Conservation (phyloP, 1,139 yeast species). For the Geotrichum bryndzae region DNA sequence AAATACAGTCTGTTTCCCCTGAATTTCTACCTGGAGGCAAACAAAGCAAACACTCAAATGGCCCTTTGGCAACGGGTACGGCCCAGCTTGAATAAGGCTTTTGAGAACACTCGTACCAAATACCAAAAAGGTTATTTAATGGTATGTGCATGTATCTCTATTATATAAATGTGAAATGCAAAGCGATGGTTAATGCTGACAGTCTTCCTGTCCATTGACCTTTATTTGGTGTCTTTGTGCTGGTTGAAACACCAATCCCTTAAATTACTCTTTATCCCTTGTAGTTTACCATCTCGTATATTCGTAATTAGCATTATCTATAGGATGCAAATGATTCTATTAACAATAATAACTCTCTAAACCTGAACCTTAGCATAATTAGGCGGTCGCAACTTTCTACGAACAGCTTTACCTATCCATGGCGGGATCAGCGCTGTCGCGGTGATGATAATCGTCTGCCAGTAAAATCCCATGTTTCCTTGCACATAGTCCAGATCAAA, state of each 20-base stretch:
- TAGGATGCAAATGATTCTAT: background rate
- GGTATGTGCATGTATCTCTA: too few species aligned
- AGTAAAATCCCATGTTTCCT: conserved; percentile 48
- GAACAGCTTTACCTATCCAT: conserved; percentile 72
- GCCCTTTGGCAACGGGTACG: too few species aligned
- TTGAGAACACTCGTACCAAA: background rate
- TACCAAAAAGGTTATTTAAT: background rate
- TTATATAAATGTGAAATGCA: too few species aligned
- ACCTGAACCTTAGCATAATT: conserved; percentile 92
- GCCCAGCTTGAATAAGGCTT: background rate
- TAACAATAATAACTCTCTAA: background rate
- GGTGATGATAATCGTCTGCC: conserved; percentile 64
- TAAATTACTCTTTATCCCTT: background rate
- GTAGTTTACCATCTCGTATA: background rate
- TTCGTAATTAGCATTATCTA: background rate
- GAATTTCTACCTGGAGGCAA: background rate
- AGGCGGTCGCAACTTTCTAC: conserved; percentile 80
- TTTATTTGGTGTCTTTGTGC: too few species aligned
- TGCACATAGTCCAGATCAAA: conserved; percentile 64
- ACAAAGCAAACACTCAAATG: too few species aligned
- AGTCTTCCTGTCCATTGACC: background rate
- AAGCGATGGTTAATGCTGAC: background rate
- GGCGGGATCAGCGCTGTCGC: conserved; percentile 78
- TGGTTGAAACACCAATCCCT: background rate
- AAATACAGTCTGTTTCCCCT: background rate